Percentiles rank a stretch among this genome's conserved stretches.
These are phyloP conservation scores for Trichoderma atrobrunneum DNA, from an alignment of 2,329 filamentous ascomycete species.

Conservation along the genomic window DNA sequence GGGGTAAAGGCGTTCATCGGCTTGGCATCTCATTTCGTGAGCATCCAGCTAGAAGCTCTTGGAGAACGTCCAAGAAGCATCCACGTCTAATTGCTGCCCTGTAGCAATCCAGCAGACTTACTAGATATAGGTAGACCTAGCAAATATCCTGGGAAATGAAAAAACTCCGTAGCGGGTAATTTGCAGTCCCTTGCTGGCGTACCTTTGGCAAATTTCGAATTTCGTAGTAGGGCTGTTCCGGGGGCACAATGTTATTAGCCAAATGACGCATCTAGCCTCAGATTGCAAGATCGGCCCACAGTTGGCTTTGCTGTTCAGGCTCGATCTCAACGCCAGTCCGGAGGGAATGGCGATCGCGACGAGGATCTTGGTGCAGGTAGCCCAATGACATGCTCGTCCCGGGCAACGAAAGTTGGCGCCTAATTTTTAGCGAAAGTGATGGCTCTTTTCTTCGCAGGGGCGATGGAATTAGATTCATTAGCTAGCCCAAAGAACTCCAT, in stretches of 20 bases:
- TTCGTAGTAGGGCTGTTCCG: neutral
- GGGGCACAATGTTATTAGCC: neutral
- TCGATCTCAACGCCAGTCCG: neutral
- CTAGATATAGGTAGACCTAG: neutral
- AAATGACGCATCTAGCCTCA: neutral
- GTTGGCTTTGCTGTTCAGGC: neutral
- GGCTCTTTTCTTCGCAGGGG: slow-evolving; percentile 1
- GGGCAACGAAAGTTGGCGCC: neutral
- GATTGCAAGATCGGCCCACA: neutral
- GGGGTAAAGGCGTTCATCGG: neutral
- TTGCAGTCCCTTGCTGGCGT: neutral
- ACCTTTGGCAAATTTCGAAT: neutral
- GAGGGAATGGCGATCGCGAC: neutral
- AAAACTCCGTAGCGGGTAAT: neutral
- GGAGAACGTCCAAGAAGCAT: neutral
- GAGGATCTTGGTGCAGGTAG: neutral
- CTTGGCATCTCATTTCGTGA: neutral
- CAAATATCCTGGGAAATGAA: neutral
- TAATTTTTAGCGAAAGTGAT: slow-evolving; percentile 3
- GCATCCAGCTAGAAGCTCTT: neutral
- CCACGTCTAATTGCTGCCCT: neutral
- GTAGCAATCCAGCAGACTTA: neutral
- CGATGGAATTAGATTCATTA: neutral
- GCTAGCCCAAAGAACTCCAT: neutral
- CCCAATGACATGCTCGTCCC: neutral